Base-by-base conservation (phyloP, 768 basidiomycete genomes). In the Amanita brunnescens region DNA sequence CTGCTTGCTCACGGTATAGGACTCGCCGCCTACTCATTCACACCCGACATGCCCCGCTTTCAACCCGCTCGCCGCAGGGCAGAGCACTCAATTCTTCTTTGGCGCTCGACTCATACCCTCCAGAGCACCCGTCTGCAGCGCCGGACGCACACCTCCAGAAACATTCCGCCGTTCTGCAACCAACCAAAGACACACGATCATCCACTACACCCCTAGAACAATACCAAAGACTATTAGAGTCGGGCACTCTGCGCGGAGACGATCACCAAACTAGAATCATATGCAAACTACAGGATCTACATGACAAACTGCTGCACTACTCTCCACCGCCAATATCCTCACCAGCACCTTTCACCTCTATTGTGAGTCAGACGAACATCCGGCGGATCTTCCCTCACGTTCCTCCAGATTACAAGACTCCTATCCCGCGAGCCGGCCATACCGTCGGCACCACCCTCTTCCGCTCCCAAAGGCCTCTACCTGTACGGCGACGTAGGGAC, bases 401-500 rank as follows among this genome's bases (percentile, higher is more conserved):
- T 18, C 14, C 47, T 57, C 49, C 52, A 80, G 78, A 56, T 80
- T 20, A 71, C 76, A 54, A 75, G 77, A 49, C 57, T 78, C 34
- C 75, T 78, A 55, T 62, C 64, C 41, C 66, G 70, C 24, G 70
- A 72, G 42, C 54, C 64, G 23, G 59, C 65, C 13, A 50, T 64
- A 21, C 71, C 74, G 2, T 61, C 64, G 12, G 59, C 64, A 26
- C 72, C 77, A 6, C 79, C 79, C 0, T 70, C 72, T 24, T 65
- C 74, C 43, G 77, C 79, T 1, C 92, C 91, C 3, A 87, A 87
- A 59, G 91, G 95, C 8, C 75, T 98, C 26, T 98, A 99, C 69
- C 83, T 99, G 16, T 92, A 89, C 63, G 96, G 95, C 29, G 89
- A 92, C 58, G 96, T 99, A 54, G 95, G 95, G 2, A 96, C 95